Conservation (phyloP, 1,284 basidiomycete genomes). For the Apiotrichum domesticum region DNA sequence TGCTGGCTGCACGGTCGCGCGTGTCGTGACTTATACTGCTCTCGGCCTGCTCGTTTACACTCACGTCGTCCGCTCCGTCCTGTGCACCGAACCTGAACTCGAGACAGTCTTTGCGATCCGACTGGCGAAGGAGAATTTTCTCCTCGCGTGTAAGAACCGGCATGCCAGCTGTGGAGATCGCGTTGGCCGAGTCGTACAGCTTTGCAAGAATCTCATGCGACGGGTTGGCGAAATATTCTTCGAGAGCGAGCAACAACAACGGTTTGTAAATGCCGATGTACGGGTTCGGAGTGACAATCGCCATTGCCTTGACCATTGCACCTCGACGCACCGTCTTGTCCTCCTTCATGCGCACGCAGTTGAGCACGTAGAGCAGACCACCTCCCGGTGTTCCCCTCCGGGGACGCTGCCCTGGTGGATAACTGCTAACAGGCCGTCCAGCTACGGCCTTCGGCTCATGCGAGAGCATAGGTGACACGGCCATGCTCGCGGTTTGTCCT, state of each 20-base stretch:
- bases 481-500: conserved; percentile 82
- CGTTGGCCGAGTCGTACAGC: conserved; percentile 87
- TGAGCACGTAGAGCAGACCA: conserved; percentile 83
- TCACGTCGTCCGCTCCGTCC: conserved; percentile 3
- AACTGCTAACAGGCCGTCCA: conserved; percentile 9
- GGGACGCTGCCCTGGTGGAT: conserved; percentile 21
- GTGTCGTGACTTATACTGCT: conserved; percentile 1
- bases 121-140: conserved; percentile 79
- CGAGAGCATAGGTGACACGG: conserved; percentile 71
- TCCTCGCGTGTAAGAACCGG: conserved; percentile 73
- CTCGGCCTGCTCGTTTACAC: neutral
- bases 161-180: conserved; percentile 75
- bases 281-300: conserved; percentile 89
- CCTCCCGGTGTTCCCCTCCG: conserved; percentile 35
- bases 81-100: conserved; percentile 60
- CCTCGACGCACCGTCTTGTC: conserved; percentile 86
- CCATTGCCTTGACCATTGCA: conserved; percentile 90
- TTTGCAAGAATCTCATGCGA: conserved; percentile 80
- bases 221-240: conserved; percentile 86
- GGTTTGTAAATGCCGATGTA: conserved; percentile 99
- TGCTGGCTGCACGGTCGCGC: conserved; percentile 5
- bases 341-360: conserved; percentile 90
- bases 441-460: conserved; percentile 31
- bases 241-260: conserved; percentile 83
- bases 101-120: conserved; percentile 87